A percentile compares a stretch with the other conserved stretches of the same genome.
Conservation (phyloP, 176 grass and related monocot species). For the Canna indica region DNA sequence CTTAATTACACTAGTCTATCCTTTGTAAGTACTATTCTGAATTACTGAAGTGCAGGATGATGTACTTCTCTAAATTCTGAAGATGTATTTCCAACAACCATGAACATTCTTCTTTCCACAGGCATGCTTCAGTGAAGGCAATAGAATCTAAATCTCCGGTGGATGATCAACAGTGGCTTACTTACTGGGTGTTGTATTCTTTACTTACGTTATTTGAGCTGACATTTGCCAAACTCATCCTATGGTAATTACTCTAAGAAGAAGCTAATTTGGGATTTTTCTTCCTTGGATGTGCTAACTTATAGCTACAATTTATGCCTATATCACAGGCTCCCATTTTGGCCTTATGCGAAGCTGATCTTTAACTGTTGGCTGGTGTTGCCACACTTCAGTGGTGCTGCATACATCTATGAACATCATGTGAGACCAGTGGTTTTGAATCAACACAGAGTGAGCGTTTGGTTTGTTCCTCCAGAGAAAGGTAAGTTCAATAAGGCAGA, state of each 20-base stretch:
- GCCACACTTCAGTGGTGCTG: constrained; percentile 66
- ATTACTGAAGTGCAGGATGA: neutral
- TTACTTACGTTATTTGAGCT: constrained; percentile 57
- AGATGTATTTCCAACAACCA: neutral
- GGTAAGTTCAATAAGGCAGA: constrained; percentile 36
- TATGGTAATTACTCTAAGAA: constrained; percentile 33
- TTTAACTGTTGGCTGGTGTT: constrained; percentile 74
- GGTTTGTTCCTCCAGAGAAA: constrained; percentile 42
- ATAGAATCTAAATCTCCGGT: constrained; percentile 63
- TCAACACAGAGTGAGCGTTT: constrained; percentile 39
- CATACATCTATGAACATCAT: constrained; percentile 58
- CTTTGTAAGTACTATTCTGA: constrained; percentile 42
- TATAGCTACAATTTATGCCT: neutral
- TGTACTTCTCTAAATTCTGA: neutral
- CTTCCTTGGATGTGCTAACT: neutral
- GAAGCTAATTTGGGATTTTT: neutral
- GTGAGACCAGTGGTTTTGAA: constrained; percentile 46
- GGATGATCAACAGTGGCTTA: constrained; percentile 77
- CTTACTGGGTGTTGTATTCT: constrained; percentile 77
- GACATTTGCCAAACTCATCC: constrained; percentile 49
- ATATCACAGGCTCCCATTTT: constrained; percentile 52
- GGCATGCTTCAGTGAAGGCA: constrained; percentile 64
- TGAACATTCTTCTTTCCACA: constrained; percentile 2
- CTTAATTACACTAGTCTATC: constrained; percentile 58
- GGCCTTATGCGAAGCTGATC: constrained; percentile 49